Base-by-base conservation (phyloP, 495 filamentous ascomycete genomes). In the Penicillium coffeae region DNA sequence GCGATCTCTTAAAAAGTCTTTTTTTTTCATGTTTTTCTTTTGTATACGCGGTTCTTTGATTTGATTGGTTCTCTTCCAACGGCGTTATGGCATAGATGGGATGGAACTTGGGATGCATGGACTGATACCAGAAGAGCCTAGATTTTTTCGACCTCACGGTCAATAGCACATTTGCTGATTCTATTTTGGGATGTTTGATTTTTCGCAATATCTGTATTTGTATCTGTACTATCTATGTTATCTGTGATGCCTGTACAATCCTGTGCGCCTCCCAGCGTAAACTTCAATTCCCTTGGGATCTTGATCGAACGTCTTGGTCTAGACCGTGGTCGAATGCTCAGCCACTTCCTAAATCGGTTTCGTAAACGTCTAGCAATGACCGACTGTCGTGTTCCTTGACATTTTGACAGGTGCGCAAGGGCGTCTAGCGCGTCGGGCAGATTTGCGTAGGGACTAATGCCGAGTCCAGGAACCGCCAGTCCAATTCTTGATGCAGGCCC, bases 51-150 rank as follows among this genome's bases (percentile, higher is more conserved):
- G 52, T 55, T 57, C 34, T 40, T 56, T 55, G 18, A 54, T 54
- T 38, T 45, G 42, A 48, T 47, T 61, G 33, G 25, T 56, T 58
- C 37, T 45, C n/a, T n/a, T n/a, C 45, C 42, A 45, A 50, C 59
- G 55, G 69, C 67, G 66, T 69, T 71, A 60, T 64, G 64, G 59
- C 36, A 72, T 74, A 74, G 71, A 74, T 58, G 61, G 71, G 61
- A 61, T 30, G 59, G 67, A 62, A 42, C 44, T 63, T 65, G 68
- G 66, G 60, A 70, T 69, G 58, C 64, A 71, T 66, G 68, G 70
- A 56, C 60, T 74, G 66, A 73, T 74, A 74, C 71, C 69, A 73
- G 63, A 56, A 48, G 57, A 56, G 61, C 52, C 49, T 73, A 71
- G 69, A 71, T 58, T 30, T 30, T 58, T 58, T 59, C 55, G 69